A percentile compares a stretch with the other conserved stretches of the same genome.
phyloP scores from a whole-genome alignment of 1,139 yeast species.

The Lodderomyces jiufengensis region DNA sequence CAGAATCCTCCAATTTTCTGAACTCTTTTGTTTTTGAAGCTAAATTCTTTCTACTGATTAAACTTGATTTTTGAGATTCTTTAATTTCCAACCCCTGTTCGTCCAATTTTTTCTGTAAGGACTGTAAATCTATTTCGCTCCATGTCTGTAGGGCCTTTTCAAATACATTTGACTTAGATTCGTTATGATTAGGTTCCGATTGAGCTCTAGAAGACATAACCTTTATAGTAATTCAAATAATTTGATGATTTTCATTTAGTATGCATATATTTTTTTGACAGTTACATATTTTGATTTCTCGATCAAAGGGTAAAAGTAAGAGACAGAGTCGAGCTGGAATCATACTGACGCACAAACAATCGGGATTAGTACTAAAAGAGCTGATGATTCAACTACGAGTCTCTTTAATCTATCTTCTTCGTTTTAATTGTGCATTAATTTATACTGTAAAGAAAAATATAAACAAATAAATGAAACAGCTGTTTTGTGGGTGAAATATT shows the following conservation, averaged over 20 bases:
- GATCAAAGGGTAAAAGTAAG: too few relatives aligned
- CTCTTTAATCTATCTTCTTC: too few relatives aligned
- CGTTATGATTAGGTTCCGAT: neutral
- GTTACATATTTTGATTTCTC: too few relatives aligned
- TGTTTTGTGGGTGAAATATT: neutral
- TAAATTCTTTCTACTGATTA: constrained; percentile 67
- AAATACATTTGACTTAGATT: constrained; percentile 22
- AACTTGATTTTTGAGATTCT: constrained; percentile 63
- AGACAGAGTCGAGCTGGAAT: too few relatives aligned
- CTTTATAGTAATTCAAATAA: too few relatives aligned
- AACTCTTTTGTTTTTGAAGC: constrained; percentile 83
- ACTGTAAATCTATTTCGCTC: constrained; percentile 69
- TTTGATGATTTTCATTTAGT: too few relatives aligned
- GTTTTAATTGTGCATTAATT: constrained; percentile 14
- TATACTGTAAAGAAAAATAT: constrained; percentile 12
- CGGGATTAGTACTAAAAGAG: too few relatives aligned
- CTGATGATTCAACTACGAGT: too few relatives aligned
- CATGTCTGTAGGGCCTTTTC: constrained; percentile 64
- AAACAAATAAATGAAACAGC: constrained; percentile 9
- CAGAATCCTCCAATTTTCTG: constrained; percentile 63
- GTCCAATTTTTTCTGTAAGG: constrained; percentile 69
- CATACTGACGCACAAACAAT: too few relatives aligned
- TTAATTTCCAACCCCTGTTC: constrained; percentile 71
- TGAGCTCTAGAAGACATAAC: too few relatives aligned
- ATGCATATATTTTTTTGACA: too few relatives aligned